Conservation (phyloP, 805 yeast genomes). For the Danielia reshetovae region DNA sequence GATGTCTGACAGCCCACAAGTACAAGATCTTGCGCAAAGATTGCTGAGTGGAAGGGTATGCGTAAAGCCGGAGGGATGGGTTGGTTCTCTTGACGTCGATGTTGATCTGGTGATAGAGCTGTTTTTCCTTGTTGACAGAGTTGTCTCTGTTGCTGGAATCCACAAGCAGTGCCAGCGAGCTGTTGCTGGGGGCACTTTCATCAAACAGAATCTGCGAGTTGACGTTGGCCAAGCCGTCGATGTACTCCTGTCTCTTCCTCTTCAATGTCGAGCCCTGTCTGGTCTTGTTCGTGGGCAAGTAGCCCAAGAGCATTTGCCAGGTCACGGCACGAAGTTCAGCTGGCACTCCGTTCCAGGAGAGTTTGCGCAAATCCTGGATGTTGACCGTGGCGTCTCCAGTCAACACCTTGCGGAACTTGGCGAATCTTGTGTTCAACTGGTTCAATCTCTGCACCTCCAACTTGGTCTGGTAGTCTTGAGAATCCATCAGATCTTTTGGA, state of each 20-base stretch:
- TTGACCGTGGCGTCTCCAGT: constrained; percentile 51
- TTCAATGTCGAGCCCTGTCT: constrained; percentile 67
- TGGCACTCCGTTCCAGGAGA: constrained; percentile 96
- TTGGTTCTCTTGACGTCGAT: constrained; percentile 95
- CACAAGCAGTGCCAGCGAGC: constrained; percentile 9
- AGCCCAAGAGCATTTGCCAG: constrained; percentile 90
- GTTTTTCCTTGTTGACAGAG: constrained; percentile 50
- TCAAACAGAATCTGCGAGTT: constrained; percentile 33
- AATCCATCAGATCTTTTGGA: constrained; percentile 39
- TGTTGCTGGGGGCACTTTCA: constrained; percentile 23
- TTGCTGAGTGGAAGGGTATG: constrained; percentile 65
- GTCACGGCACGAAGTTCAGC: constrained; percentile 70
- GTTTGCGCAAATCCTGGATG: constrained; percentile 62
- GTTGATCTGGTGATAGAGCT: constrained; percentile 91
- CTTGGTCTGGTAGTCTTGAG: constrained; percentile 33
- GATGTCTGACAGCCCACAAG: constrained; percentile 94
- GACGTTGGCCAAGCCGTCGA: constrained; percentile 68
- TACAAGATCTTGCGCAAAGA: constrained; percentile 79
- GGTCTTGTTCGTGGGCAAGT: constrained; percentile 79
- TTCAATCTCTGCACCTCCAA: constrained; percentile 54
- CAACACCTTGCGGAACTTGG: constrained; percentile 63
- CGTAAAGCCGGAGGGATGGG: constrained; percentile 74
- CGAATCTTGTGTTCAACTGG: constrained; percentile 57
- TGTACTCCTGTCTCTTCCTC: constrained; percentile 82
- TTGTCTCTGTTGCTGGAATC: constrained; percentile 26